Evolutionary conservation across 352 stramenopile species (phyloP).

Genomic region (Phytophthora ramorum): DNA sequence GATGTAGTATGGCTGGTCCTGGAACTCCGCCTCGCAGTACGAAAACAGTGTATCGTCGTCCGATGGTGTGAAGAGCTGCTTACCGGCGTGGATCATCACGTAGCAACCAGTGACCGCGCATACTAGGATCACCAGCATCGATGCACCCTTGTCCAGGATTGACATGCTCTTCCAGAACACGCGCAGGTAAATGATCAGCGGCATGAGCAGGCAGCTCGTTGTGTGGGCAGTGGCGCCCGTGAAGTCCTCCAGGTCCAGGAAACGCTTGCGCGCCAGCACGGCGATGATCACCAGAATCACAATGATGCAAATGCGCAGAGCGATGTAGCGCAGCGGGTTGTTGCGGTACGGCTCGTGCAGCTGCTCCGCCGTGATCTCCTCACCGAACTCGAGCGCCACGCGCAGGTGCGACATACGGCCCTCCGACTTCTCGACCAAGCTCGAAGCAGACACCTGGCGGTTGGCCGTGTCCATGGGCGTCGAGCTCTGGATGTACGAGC

Average conservation of each 20-base stretch:
- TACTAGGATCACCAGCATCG: background rate
- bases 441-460: background rate
- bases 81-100: background rate
- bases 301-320: too few relatives aligned
- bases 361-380: slow-evolving; percentile 39
- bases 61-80: background rate
- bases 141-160: background rate
- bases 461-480: slow-evolving; percentile 12
- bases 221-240: too few relatives aligned
- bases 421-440: too few relatives aligned
- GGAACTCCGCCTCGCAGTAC: background rate
- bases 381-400: too few relatives aligned
- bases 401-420: slow-evolving; percentile 23
- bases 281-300: background rate
- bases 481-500: slow-evolving; percentile 22
- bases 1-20: background rate
- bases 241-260: background rate
- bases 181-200: background rate
- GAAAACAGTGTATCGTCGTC: background rate
- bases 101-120: background rate
- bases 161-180: background rate
- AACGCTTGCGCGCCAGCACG: background rate
- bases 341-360: slow-evolving; percentile 23
- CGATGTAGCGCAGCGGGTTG: slow-evolving; percentile 16
- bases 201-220: too few relatives aligned